Base-by-base conservation (phyloP, 2,329 filamentous ascomycete species). In the Colletotrichum navitas region DNA sequence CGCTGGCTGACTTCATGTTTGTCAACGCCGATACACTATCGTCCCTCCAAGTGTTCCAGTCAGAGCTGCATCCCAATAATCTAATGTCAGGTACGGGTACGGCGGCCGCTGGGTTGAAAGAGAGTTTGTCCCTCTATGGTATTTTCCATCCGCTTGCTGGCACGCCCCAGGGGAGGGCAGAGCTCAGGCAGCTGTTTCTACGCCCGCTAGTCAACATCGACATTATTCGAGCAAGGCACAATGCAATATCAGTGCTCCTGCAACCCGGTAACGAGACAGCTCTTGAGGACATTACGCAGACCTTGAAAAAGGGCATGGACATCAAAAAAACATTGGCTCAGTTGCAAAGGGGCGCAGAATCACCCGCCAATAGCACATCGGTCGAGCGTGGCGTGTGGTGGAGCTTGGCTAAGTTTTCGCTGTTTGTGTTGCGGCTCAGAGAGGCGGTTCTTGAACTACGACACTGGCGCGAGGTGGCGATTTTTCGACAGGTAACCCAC, bases 1-100 rank as follows among this genome's bases (percentile, higher is more conserved):
- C 87, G 41, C 83, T 97, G 32, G 80, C 81, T 47, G 79, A 85
- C 65, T 83, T 83, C 62, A 94, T 95, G 90, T 94, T 96, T 76
- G 85, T 98, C 75, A 96, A 94, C 75, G 84, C 88, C 2, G 94
- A 98, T 77, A 93, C 95, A 0, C 83, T 98, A 52, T 82, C 89
- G 18, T 94, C 94, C 1, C 86, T 99, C 11, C 95, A 98, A 76
- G 93, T 99, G 36, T 85, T 97, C 34, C 91, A 92, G 66, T 90
- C 92, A 1, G 95, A 98, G 79, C 89, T 89, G 14, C 94, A 97
- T 79, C 95, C 94, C 5, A 94, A 94, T 77, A 91, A 89, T 59
- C 92, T 95, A 73, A 93, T 91, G 75, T 91, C 92, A 81, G 93
- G 92, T 0, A 89, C 90, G 3, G 88, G 86, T 8, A 88, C 85